Conservation (phyloP, 1,139 yeast genomes). For the Candida glucosophila region DNA sequence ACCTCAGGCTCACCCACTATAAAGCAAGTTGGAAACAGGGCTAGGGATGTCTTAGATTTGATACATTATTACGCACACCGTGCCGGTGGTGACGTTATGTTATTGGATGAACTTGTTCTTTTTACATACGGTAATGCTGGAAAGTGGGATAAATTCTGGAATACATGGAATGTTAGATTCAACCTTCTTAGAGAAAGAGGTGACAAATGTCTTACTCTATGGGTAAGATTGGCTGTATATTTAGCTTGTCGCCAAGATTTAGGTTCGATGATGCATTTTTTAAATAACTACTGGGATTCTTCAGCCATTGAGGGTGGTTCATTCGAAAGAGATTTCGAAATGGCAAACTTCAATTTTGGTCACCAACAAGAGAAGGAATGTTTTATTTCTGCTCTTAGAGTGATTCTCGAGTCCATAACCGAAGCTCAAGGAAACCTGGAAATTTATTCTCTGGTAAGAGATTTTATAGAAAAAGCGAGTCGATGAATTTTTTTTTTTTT, state of each 20-base stretch:
- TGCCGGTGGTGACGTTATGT: constrained; percentile 4
- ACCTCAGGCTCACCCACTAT: constrained; percentile 6
- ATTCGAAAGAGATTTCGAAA: constrained; percentile 15
- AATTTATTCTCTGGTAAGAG: too few relatives aligned
- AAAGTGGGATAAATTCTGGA: constrained; percentile 33
- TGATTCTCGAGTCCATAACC: constrained; percentile 10
- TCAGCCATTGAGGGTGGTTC: constrained; percentile 15
- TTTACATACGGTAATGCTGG: constrained; percentile 33
- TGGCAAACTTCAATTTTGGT: constrained; percentile 10
- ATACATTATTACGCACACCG: constrained; percentile 13
- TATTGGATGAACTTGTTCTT: constrained; percentile 22
- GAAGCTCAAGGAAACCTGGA: constrained; percentile 6
- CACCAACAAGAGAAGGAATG: constrained; percentile 15
- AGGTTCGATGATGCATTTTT: constrained; percentile 21
- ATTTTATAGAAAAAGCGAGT: too few relatives aligned
- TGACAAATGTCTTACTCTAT: constrained; percentile 14
- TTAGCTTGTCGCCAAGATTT: constrained; percentile 22
- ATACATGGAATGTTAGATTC: constrained; percentile 22
- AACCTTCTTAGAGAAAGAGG: too few relatives aligned
- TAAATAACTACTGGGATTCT: constrained; percentile 22
- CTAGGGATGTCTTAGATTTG: constrained; percentile 23
- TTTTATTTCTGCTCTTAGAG: constrained; percentile 13
- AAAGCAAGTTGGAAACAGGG: constrained; percentile 17
- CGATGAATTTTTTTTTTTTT: too few relatives aligned
- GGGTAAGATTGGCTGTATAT: constrained; percentile 30